Base-by-base conservation (phyloP, 2,329 filamentous ascomycete species). In the Cladosporium cucumerinum region DNA sequence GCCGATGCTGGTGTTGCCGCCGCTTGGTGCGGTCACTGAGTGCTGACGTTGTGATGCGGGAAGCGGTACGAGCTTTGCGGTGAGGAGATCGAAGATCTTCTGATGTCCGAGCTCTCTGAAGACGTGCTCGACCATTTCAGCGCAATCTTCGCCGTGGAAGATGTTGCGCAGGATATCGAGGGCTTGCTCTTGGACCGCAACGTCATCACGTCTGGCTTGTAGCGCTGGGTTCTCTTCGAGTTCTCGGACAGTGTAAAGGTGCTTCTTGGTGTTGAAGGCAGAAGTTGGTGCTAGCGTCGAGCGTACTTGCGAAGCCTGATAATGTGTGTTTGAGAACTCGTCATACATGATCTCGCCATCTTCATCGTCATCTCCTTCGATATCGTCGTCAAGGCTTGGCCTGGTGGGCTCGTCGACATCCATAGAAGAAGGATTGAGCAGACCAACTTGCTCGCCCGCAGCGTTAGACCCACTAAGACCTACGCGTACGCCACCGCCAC, bases 111-210 rank as follows among this genome's bases (percentile, higher is more conserved):
- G 83, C 64, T 88, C 85, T 65, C 82, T 85, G 73, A 98, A 89
- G 25, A 98, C 78, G 72, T 91, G 88, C 73, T 97, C 93, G 67
- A 97, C 92, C 87, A 97, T 94, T 78, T 80, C 86, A 66, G 76
- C 82, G 69, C 78, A 83, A 69, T 77, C 86, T 70, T 77, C 81
- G 66, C 88, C 86, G 65, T 89, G 90, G 69, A 97, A 91, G 34
- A 98, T 82, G 76, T 99, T 99, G 63, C 94, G 86, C 67, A 99
- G 87, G 70, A 98, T 89, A 71, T 96, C 90, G 21, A 98, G 85
- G 0, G 89, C 91, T 77, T 98, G 93, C 74, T 97, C 92, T 78
- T 98, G 94, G 30, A 97, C 90, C 2, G 89, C 88, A 43, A 93
- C 82, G 69, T 96, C 91, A 69, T 97, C 90, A 69, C 88, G 88